Evolutionary conservation across 345 rosid species (phyloP), one percentile per base, ranked within the genome.

Genomic region (Microcos paniculata): DNA sequence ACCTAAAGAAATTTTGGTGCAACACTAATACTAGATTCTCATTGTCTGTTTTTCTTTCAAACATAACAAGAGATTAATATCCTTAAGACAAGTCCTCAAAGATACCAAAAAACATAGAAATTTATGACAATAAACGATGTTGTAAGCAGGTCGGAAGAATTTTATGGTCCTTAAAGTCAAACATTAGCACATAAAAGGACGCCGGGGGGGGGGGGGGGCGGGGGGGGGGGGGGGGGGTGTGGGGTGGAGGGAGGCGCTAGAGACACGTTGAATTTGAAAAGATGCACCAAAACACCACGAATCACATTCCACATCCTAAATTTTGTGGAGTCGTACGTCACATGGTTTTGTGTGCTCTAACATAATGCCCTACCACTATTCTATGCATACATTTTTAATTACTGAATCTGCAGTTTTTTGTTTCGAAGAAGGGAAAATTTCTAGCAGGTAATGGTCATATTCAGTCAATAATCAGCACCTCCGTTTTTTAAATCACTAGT

Each of bases 81-180:
- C 59, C 73, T 70, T 70, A 70, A 49, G 59, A 70, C 42, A 70
- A 19, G 28, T 49, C 73, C 73, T 31, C 58, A 49, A 23, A 30
- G 19, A 59, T 30, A 51, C 19, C n/a, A 69, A 24, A 69, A 40
- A 57, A 57, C 62, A 57, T 21, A 40, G 49, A n/a, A n/a, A 40
- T 64, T 38, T 64, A 38, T 38, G 69, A 40, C 49, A 64, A 30
- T 11, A 63, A 46, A 67, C 8, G 4, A 24, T 19, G 12, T 45
- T 35, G 40, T 35, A 35, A 9, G 28, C 16, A 26, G 40, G 23
- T 46, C 5, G 26, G 70, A 42, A 14, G 13, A 65, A 23, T 33
- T 16, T 63, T n/a, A n/a, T 18, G n/a, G 16, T 38, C 8, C 11
- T 35, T 38, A n/a, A n/a, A n/a, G n/a, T n/a, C n/a, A n/a, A n/a